Evolutionary conservation across 495 filamentous ascomycete genomes (phyloP).

Genomic region (Margaritispora aquatica): DNA sequence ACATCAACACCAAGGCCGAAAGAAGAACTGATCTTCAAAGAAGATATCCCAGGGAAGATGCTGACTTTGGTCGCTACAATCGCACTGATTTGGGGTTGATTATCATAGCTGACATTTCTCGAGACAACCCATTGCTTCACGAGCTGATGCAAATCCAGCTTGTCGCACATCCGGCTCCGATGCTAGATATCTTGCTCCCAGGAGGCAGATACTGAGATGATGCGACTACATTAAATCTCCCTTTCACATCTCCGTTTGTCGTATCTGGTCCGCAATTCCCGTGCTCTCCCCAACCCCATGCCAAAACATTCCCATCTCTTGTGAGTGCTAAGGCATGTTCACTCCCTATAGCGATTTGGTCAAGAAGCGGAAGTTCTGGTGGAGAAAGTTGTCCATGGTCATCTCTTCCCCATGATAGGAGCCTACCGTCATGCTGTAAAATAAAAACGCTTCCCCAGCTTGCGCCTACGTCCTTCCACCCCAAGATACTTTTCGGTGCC

Average conservation of each 20-base stretch:
- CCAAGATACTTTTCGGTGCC: constrained; percentile 30
- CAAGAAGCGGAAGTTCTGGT: constrained; percentile 39
- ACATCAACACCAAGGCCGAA: too few relatives aligned
- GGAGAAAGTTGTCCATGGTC: constrained; percentile 80
- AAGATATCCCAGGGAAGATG: too few relatives aligned
- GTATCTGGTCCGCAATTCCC: constrained; percentile 80
- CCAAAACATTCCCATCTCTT: constrained; percentile 52
- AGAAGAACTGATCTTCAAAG: too few relatives aligned
- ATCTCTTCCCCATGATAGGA: constrained; percentile 69
- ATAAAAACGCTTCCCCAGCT: constrained; percentile 82
- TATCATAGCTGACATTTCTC: too few relatives aligned
- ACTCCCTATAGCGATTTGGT: constrained; percentile 69
- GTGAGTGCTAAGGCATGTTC: constrained; percentile 75
- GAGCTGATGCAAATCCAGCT: constrained; percentile 60
- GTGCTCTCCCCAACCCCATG: constrained; percentile 97
- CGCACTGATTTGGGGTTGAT: too few relatives aligned
- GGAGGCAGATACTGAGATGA: constrained; percentile 39
- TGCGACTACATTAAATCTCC: constrained; percentile 54
- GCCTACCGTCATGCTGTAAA: constrained; percentile 43
- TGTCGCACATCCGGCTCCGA: constrained; percentile 85
- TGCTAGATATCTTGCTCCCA: constrained; percentile 37
- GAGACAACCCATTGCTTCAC: not conserved
- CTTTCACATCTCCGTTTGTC: constrained; percentile 54
- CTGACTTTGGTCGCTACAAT: too few relatives aligned
- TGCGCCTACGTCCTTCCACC: constrained; percentile 58